Percentiles rank a stretch among this genome's conserved stretches.
Evolutionary conservation across 495 filamentous ascomycete species (phyloP).

Genomic region (Neurospora africana): DNA sequence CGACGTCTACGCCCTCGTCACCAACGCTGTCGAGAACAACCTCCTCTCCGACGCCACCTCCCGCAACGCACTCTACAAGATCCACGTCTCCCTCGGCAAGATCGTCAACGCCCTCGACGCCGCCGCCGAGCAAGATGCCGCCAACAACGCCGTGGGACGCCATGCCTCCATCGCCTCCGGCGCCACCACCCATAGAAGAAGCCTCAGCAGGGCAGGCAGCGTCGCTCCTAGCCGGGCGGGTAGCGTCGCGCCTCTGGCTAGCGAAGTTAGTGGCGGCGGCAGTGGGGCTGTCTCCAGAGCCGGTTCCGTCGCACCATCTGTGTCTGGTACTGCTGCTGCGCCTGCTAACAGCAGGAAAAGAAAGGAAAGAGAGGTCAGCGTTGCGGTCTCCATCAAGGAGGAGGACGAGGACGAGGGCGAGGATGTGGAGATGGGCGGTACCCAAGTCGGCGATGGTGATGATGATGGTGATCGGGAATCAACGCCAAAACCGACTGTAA

Average conservation of each 20-base stretch:
- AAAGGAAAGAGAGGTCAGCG: slow-evolving; percentile 17
- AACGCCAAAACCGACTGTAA: not conserved
- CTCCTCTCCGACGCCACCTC: slow-evolving; percentile 59
- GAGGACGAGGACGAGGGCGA: slow-evolving; percentile 24
- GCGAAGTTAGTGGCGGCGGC: slow-evolving; percentile 2
- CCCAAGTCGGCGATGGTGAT: not conserved
- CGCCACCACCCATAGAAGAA: slow-evolving; percentile 7
- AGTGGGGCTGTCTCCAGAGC: slow-evolving; percentile 11
- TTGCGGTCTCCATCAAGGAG: slow-evolving; percentile 27
- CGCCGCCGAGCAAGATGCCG: slow-evolving; percentile 15
- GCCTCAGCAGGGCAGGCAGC: not conserved
- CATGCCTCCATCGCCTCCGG: slow-evolving; percentile 14
- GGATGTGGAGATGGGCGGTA: not conserved
- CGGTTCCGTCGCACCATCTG: not conserved
- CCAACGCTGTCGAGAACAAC: slow-evolving; percentile 58
- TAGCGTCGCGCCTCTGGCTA: not conserved
- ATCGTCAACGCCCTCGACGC: slow-evolving; percentile 47
- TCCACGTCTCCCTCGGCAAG: slow-evolving; percentile 56
- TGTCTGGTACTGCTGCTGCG: not conserved
- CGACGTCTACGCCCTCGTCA: slow-evolving; percentile 44
- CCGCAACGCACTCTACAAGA: slow-evolving; percentile 68
- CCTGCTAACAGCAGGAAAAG: not conserved
- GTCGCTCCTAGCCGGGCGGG: not conserved
- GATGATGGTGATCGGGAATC: not conserved
- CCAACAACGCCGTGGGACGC: not conserved